Conservation (phyloP, 208 protist genomes). For the Crithidia expoeki region DNA sequence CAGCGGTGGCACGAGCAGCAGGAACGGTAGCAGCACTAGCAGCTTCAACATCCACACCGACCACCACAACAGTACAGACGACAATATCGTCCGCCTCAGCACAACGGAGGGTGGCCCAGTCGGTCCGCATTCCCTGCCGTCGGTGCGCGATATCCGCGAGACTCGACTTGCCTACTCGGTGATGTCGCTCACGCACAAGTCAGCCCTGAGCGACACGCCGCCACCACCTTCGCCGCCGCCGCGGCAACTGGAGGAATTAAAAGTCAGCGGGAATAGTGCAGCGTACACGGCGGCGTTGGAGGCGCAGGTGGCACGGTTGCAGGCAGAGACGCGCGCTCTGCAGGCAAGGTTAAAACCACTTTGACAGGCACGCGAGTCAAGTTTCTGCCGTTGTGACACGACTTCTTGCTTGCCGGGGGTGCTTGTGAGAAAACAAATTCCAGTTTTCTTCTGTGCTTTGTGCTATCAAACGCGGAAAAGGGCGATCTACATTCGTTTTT, state of each 20-base stretch:
- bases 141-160: constrained; percentile 29
- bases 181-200: not conserved
- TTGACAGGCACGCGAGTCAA: not conserved
- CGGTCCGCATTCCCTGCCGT: constrained; percentile 11
- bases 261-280: not conserved
- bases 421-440: not conserved
- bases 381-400: not conserved
- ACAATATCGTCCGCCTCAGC: not conserved
- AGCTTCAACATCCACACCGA: not conserved
- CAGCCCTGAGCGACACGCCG: not conserved
- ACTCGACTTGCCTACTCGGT: constrained; percentile 13
- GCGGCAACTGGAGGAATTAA: not conserved
- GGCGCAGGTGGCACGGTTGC: constrained; percentile 2
- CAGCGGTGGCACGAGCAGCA: not conserved
- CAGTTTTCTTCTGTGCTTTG: no score
- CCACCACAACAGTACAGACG: not conserved
- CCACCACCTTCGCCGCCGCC: not conserved
- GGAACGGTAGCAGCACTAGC: not conserved
- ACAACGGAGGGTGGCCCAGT: not conserved
- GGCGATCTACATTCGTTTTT: no score
- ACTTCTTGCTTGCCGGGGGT: not conserved
- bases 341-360: not conserved
- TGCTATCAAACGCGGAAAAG: no score
- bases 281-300: constrained; percentile 11
- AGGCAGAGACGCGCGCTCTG: not conserved